These are phyloP conservation scores for Wickerhamomyces xylosicus DNA, from an alignment of 805 yeast species.

Conservation along the genomic window DNA sequence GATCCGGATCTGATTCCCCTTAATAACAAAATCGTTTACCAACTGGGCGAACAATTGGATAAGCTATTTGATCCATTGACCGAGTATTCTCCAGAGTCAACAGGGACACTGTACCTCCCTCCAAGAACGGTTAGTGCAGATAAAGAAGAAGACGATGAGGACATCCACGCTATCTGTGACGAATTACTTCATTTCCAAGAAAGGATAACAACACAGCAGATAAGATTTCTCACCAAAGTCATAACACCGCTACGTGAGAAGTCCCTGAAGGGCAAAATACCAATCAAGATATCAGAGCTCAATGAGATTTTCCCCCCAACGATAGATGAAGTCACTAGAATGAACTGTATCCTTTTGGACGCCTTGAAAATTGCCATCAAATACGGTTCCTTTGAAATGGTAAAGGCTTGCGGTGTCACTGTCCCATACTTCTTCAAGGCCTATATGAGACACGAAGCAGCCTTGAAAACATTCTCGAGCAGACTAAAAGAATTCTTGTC, in stretches of 20 bases:
- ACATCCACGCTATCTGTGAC: conserved; percentile 41
- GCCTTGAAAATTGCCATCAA: conserved; percentile 58
- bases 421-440: conserved; percentile 91
- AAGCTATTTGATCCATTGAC: conserved; percentile 81
- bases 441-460: conserved; percentile 89
- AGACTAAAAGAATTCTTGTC: conserved; percentile 32
- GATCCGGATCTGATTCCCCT: conserved; percentile 40
- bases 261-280: conserved; percentile 45
- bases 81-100: conserved; percentile 86
- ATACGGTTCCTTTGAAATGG: conserved; percentile 63
- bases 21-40: conserved; percentile 67
- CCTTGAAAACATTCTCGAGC: conserved; percentile 53
- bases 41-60: conserved; percentile 79
- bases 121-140: conserved; percentile 27
- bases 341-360: conserved; percentile 76
- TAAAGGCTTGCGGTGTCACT: conserved; percentile 72
- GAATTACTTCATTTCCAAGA: conserved; percentile 69
- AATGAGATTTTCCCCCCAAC: conserved; percentile 90
- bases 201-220: conserved; percentile 55
- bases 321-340: conserved; percentile 84
- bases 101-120: conserved; percentile 59
- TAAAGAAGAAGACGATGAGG: conserved; percentile 18
- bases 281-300: conserved; percentile 46
- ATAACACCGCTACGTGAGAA: conserved; percentile 69
- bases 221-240: conserved; percentile 66